These are phyloP conservation scores for Coniophora puteana DNA, from an alignment of 1,284 basidiomycete genomes.

Conservation along the genomic window DNA sequence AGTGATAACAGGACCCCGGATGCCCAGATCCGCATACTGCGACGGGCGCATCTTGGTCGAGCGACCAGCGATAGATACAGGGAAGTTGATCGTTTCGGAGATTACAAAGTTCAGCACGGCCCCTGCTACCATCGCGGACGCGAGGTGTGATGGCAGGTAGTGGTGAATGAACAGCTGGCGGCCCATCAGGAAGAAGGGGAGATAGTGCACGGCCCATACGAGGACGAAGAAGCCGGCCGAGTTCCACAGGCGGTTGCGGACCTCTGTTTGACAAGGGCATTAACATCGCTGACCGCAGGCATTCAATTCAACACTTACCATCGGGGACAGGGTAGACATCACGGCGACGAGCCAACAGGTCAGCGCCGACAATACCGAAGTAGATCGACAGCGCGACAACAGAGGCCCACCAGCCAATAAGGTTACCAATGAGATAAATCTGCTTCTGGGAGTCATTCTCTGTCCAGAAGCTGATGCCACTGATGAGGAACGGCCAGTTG, in stretches of 20 bases:
- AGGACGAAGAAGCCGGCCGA: constrained; percentile 93
- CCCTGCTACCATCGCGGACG: constrained; percentile 89
- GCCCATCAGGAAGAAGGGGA: constrained; percentile 98
- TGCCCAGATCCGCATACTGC: constrained; percentile 70
- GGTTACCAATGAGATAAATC: constrained; percentile 95
- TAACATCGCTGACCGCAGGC: constrained; percentile 5
- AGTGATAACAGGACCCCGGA: constrained; percentile 66
- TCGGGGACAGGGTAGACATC: constrained; percentile 85
- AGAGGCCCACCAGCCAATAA: constrained; percentile 94
- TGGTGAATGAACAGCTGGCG: constrained; percentile 98
- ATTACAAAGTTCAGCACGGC: constrained; percentile 90
- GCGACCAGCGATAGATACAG: constrained; percentile 70
- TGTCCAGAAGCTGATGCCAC: constrained; percentile 99
- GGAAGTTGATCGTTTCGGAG: constrained; percentile 92
- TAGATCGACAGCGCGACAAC: constrained; percentile 84
- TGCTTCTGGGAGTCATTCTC: constrained; percentile 81
- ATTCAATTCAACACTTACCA: constrained; percentile 47
- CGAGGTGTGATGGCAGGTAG: constrained; percentile 93
- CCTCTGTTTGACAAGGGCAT: constrained; percentile 45
- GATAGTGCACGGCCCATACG: constrained; percentile 94
- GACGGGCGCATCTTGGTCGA: constrained; percentile 57
- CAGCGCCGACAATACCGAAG: constrained; percentile 86
- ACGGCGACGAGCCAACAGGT: constrained; percentile 84
- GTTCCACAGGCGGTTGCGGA: constrained; percentile 92
- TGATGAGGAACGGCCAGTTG: constrained; percentile 97